Evolutionary conservation across 2,329 filamentous ascomycete species (phyloP).

Genomic region (Aspergillus tubingensis): DNA sequence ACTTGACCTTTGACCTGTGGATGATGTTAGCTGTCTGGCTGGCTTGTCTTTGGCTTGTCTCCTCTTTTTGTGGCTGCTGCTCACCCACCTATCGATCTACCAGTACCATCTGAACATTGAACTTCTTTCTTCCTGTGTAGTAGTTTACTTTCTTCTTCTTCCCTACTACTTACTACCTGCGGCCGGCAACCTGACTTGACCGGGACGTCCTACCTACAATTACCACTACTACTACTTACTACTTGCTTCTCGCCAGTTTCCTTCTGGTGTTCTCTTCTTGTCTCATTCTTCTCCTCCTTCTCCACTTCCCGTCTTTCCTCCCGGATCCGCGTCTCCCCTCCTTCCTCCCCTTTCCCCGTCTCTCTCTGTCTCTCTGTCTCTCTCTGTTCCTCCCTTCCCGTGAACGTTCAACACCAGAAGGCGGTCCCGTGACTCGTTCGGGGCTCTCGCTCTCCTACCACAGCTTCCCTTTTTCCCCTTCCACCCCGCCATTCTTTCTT

Average conservation of each 20-base stretch:
- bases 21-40: not conserved
- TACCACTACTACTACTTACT: slow-evolving; percentile 1
- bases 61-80: not conserved
- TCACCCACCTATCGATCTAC: not conserved
- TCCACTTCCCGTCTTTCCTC: slow-evolving; percentile 15
- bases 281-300: slow-evolving; percentile 9
- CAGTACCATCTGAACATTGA: not conserved
- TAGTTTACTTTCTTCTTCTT: not conserved
- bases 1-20: not conserved
- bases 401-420: not conserved
- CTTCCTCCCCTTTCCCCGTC: slow-evolving; percentile 9
- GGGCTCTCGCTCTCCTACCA: slow-evolving; percentile 12
- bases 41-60: not conserved
- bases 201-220: not conserved
- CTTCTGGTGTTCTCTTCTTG: slow-evolving; percentile 4
- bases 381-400: not conserved
- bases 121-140: not conserved
- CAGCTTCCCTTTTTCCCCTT: slow-evolving; percentile 9
- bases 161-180: not conserved
- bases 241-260: not conserved
- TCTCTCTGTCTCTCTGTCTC: not conserved
- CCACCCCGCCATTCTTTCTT: slow-evolving; percentile 10
- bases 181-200: not conserved
- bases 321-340: slow-evolving; percentile 5
- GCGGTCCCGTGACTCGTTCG: slow-evolving; percentile 20